Evolutionary conservation across 2,329 filamentous ascomycete genomes (phyloP).

Genomic region (Cercospora sojina): DNA sequence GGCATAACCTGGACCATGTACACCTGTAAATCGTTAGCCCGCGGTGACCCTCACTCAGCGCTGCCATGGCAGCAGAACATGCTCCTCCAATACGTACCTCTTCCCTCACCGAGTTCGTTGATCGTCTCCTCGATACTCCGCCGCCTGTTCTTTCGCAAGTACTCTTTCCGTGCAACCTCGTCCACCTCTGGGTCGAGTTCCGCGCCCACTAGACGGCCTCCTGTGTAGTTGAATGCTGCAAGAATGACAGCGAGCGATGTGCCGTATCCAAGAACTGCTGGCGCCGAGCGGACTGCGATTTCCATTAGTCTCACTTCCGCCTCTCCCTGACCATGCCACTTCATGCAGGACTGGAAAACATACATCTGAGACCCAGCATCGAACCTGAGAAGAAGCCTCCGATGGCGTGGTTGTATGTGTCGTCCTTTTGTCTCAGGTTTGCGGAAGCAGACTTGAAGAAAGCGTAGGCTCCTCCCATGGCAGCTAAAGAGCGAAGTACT

Average conservation of each 20-base stretch:
- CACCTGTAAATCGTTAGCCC: slow-evolving; percentile 55
- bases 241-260: slow-evolving; percentile 58
- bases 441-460: slow-evolving; percentile 75
- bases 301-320: slow-evolving; percentile 19
- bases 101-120: slow-evolving; percentile 77
- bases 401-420: slow-evolving; percentile 70
- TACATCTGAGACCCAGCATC: slow-evolving; percentile 71
- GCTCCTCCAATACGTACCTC: slow-evolving; percentile 59
- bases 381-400: slow-evolving; percentile 76
- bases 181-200: slow-evolving; percentile 58
- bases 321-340: neutral
- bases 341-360: slow-evolving; percentile 31
- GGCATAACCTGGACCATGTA: slow-evolving; percentile 77
- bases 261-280: slow-evolving; percentile 69
- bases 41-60: neutral
- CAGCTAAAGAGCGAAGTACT: slow-evolving; percentile 51
- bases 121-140: slow-evolving; percentile 77
- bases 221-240: slow-evolving; percentile 66
- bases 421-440: slow-evolving; percentile 83
- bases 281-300: slow-evolving; percentile 56
- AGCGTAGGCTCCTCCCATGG: slow-evolving; percentile 71
- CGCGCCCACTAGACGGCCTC: slow-evolving; percentile 58
- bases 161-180: slow-evolving; percentile 75
- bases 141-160: slow-evolving; percentile 69
- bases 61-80: neutral